Percentiles rank a stretch among this genome's conserved stretches.
These are phyloP conservation scores for Golubevia sp. DNA, from an alignment of 1,284 basidiomycete genomes.

Conservation along the genomic window DNA sequence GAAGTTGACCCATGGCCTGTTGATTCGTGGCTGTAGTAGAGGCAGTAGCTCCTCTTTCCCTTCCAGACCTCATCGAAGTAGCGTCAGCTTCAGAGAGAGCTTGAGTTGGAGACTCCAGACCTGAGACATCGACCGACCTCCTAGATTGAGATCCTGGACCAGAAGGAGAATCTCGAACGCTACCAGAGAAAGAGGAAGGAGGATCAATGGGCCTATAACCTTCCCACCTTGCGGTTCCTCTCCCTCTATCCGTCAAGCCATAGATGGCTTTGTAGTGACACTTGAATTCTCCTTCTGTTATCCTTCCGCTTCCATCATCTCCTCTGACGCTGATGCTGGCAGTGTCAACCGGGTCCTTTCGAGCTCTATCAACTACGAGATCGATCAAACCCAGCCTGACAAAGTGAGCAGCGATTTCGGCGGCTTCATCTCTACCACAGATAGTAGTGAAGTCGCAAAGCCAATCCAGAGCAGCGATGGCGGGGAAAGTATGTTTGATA, in stretches of 20 bases:
- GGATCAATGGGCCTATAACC: slow-evolving; percentile 10
- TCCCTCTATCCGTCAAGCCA: slow-evolving; percentile 87
- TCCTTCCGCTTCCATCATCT: slow-evolving; percentile 34
- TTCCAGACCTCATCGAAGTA: slow-evolving; percentile 64
- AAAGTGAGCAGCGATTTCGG: slow-evolving; percentile 95
- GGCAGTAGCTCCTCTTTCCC: slow-evolving; percentile 64
- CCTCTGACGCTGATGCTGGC: slow-evolving; percentile 39
- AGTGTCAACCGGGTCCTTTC: slow-evolving; percentile 36
- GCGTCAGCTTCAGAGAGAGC: slow-evolving; percentile 7
- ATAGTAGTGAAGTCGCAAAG: slow-evolving; percentile 96
- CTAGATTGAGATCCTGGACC: too few relatives aligned
- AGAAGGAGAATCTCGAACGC: too few relatives aligned
- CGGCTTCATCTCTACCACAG: slow-evolving; percentile 92
- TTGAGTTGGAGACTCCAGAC: slow-evolving; percentile 4
- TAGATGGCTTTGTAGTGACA: slow-evolving; percentile 94
- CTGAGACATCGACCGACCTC: not conserved
- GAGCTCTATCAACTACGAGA: slow-evolving; percentile 69
- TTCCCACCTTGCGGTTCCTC: slow-evolving; percentile 75
- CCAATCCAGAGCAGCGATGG: slow-evolving; percentile 89
- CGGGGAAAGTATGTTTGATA: slow-evolving; percentile 83
- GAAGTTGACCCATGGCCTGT: too few relatives aligned
- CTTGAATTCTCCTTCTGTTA: slow-evolving; percentile 73
- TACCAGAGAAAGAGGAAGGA: too few relatives aligned
- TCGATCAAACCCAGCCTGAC: slow-evolving; percentile 89
- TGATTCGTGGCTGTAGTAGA: slow-evolving; percentile 15